Conservation (phyloP, 257 asterid species). For the Nyctanthes arbortristis region DNA sequence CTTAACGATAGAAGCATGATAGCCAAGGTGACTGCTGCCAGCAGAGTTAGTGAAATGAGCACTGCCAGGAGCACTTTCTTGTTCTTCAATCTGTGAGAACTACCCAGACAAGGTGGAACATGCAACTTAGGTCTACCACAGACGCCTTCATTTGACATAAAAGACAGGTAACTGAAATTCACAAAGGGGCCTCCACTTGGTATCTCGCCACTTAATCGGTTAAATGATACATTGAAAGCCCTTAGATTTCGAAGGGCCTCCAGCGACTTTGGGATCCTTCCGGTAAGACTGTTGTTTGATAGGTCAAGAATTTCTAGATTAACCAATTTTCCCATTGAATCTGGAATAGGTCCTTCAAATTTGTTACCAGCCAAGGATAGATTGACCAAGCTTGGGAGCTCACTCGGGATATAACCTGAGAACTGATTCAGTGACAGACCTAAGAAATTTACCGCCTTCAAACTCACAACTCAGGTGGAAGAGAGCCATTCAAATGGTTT, state of each 20-base stretch:
- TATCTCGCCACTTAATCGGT: no score
- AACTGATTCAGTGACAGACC: constrained; percentile 29
- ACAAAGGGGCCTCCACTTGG: no score
- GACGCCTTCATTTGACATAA: no score
- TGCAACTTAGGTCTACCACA: constrained; percentile 26
- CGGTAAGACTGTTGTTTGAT: constrained; percentile 23
- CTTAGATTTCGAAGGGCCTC: constrained; percentile 22
- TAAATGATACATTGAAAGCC: no score
- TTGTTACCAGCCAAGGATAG: constrained; percentile 27
- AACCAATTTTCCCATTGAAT: constrained; percentile 20
- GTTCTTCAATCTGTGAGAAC: background rate
- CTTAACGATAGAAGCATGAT: constrained; percentile 1
- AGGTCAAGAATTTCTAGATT: constrained; percentile 23
- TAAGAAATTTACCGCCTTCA: background rate
- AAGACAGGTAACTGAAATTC: no score
- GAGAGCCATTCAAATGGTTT: no score
- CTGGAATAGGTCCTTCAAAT: no score
- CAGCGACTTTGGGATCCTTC: constrained; percentile 25
- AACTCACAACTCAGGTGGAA: no score
- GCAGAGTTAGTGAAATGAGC: background rate
- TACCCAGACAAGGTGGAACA: constrained; percentile 24
- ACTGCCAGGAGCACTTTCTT: no score
- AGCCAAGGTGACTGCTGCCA: background rate
- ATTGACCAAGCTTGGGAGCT: constrained; percentile 6
- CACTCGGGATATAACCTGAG: constrained; percentile 16